Base-by-base conservation (phyloP, 192 early-diverging fungal species). In the Geranomyces variabilis region DNA sequence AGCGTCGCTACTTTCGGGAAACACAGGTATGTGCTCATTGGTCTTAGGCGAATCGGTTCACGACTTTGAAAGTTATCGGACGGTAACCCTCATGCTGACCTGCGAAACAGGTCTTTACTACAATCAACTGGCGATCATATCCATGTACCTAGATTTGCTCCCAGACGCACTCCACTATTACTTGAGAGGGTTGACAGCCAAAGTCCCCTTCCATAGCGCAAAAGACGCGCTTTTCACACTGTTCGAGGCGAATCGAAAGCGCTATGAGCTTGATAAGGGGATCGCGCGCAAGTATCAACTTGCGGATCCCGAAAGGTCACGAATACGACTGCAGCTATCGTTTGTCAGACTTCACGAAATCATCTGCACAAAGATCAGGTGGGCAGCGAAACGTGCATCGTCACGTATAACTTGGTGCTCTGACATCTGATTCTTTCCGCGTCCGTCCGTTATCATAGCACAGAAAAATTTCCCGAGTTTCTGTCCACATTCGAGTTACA, bases 61-160 rank as follows among this genome's bases (percentile, higher is more conserved):
- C n/a, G n/a, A n/a, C n/a, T n/a, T n/a, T n/a, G n/a, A n/a, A n/a
- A n/a, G n/a, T n/a, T n/a, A n/a, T n/a, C n/a, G n/a, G n/a, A n/a
- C n/a, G n/a, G n/a, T n/a, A n/a, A n/a, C n/a, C 36, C 36, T 61
- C 24, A 22, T 3, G n/a, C n/a, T n/a, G n/a, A n/a, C n/a, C n/a
- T n/a, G n/a, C n/a, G n/a, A n/a, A 67, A 65, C 17, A 79, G 80
- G 80, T 15, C 73, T 77, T 44, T 77, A 71, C 47, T 75, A 64
- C 60, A 76, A 82, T 41, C 80, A 82, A 46, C 68, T 82, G 5
- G 80, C 80, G 6, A 74, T 71, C n/a, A 51, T 76, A 17, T 33
- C 69, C 24, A 58, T 64, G 24, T 75, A 71, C 51, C 44, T 26
- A 30, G 58, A 61, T 4, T 46, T 48, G 17, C 55, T 43, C 29